phyloP scores from a whole-genome alignment of 331 rosid genomes.

The Prunus yedoensis region DNA sequence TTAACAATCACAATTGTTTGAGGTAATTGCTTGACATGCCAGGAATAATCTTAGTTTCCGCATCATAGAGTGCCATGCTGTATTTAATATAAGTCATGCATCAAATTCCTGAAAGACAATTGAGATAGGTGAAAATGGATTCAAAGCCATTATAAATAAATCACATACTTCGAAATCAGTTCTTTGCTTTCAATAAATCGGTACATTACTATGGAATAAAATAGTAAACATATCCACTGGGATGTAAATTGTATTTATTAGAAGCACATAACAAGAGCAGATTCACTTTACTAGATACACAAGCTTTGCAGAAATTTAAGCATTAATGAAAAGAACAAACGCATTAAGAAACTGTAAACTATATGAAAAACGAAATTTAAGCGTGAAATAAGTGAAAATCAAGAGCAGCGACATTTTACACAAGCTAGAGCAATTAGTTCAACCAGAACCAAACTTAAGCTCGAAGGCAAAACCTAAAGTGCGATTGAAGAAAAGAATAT shows the following conservation, averaged over 20 bases:
- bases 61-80: not conserved
- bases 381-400: not conserved
- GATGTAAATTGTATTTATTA: not conserved
- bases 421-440: not conserved
- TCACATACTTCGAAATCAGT: not conserved
- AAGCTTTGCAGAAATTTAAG: not conserved
- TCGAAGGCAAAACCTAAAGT: conserved; percentile 1
- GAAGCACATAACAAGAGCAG: not conserved
- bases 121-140: not conserved
- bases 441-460: not conserved
- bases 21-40: not conserved
- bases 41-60: not conserved
- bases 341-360: not conserved
- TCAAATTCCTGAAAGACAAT: too few relatives aligned
- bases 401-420: not conserved
- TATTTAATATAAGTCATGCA: too few relatives aligned
- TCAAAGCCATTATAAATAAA: not conserved
- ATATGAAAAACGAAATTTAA: too few relatives aligned
- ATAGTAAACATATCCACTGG: not conserved
- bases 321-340: not conserved
- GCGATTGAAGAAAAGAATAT: not conserved
- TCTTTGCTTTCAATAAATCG: not conserved
- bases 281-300: not conserved
- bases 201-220: not conserved
- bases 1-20: not conserved